These are phyloP conservation scores for Heterobasidion irregulare DNA, from an alignment of 1,284 basidiomycete genomes.

Conservation along the genomic window DNA sequence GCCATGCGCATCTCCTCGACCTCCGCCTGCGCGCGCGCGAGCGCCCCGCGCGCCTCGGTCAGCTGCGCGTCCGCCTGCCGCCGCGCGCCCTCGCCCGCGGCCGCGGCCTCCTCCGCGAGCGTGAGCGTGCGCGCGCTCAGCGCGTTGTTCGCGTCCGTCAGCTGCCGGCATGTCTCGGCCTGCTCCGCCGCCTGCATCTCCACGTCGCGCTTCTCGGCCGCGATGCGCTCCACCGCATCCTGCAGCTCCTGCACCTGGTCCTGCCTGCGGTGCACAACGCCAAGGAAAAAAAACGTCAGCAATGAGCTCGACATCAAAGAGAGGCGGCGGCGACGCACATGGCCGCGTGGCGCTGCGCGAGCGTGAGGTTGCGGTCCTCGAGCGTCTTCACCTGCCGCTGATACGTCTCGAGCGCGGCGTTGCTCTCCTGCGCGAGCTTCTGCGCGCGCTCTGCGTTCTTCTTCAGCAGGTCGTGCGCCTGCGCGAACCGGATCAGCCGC, in stretches of 20 bases:
- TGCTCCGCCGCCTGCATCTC: constrained; percentile 67
- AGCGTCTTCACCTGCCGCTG: constrained; percentile 77
- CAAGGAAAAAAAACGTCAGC: constrained; percentile 6
- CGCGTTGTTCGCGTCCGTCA: constrained; percentile 69
- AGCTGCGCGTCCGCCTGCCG: constrained; percentile 27
- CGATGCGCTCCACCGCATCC: constrained; percentile 48
- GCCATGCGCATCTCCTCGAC: constrained; percentile 45
- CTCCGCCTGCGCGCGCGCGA: constrained; percentile 27
- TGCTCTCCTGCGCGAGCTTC: constrained; percentile 79
- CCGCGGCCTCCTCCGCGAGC: constrained; percentile 69
- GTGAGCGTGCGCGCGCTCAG: constrained; percentile 65
- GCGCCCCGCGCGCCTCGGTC: constrained; percentile 34
- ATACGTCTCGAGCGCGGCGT: constrained; percentile 74
- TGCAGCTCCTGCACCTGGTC: constrained; percentile 64
- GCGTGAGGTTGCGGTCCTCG: constrained; percentile 60
- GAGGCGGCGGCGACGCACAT: constrained; percentile 39
- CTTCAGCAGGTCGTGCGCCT: constrained; percentile 82
- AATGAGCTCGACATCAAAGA: too few relatives aligned
- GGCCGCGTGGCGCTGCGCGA: constrained; percentile 41
- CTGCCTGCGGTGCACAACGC: constrained; percentile 41
- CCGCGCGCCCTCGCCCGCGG: constrained; percentile 25
- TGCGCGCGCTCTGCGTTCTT: constrained; percentile 86
- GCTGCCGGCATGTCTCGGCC: constrained; percentile 59
- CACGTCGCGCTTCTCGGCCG: constrained; percentile 55
- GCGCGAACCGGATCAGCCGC: constrained; percentile 72